Evolutionary conservation across 2,329 filamentous ascomycete species (phyloP), one percentile per base, ranked within the genome.

Genomic region (Fusarium xylarioides): DNA sequence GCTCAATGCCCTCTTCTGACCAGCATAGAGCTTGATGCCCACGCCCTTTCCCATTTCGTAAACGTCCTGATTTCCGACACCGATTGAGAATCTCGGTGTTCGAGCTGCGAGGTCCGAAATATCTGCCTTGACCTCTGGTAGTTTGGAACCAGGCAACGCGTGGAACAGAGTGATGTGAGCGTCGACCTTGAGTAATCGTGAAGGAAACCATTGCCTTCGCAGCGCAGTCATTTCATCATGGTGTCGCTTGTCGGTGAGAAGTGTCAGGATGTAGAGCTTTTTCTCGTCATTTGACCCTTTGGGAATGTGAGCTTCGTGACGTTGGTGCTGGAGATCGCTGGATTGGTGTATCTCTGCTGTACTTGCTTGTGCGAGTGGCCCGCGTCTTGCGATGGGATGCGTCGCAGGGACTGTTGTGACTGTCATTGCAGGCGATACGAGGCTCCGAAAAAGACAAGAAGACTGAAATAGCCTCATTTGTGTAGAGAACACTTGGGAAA

Each of bases 91-190:
- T 8, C 2, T 44, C 11, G 46, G 10, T 5, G 71, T 62, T 2
- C 18, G 30, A 6, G 26, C 37, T 18, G 68, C 38, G 8, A 66
- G 10, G 2, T 21, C 8, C 1, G 46, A 21, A 28, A 74, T 52
- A 7, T 73, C 64, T 38, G 57, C 7, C n/a, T 68, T 69, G 6
- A 74, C 11, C 1, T 66, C 34, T 26, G 60, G 16, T 0, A 74
- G 28, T 35, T 46, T 73, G 7, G 71, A 74, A 3, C 64, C 71
- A 8, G 71, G 71, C 15, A 74, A 52, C 6, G 71, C 71, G 40
- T 74, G 71, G 7, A 74, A 74, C 5, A 74, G 46, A 7, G 71
- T 74, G 37, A 74, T 21, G 42, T 74, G 71, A 0, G 71, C 71
- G 5, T 70, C 64, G 3, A 74, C 71, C 23, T 73, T 74, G 32